Percentiles rank a stretch among this genome's conserved stretches.
These are phyloP conservation scores for Pichia thaimueangensis DNA, from an alignment of 805 yeast genomes.

Conservation along the genomic window DNA sequence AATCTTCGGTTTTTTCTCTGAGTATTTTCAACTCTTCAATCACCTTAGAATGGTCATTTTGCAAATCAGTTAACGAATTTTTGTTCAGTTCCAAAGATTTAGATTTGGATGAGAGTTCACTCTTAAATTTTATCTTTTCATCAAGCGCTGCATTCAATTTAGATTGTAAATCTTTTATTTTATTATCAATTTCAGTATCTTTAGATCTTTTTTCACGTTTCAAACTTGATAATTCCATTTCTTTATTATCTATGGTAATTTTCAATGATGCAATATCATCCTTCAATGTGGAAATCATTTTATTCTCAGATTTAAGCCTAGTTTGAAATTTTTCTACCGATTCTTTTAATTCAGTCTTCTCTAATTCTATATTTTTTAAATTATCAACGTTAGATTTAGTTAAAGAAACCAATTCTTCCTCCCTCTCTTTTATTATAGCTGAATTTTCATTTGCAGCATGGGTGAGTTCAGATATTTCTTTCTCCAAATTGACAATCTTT, in stretches of 20 bases:
- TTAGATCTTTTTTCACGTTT: constrained; percentile 10
- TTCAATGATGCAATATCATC: constrained; percentile 30
- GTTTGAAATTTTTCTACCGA: constrained; percentile 4
- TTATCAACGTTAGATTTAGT: constrained; percentile 1
- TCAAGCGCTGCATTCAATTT: constrained; percentile 4
- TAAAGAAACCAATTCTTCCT: constrained; percentile 21
- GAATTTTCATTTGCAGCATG: constrained; percentile 16
- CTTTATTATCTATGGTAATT: constrained; percentile 27
- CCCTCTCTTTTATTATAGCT: constrained; percentile 11
- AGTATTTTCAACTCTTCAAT: constrained; percentile 32
- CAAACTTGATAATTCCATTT: constrained; percentile 24
- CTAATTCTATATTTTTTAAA: constrained; percentile 10
- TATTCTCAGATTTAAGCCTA: constrained; percentile 8
- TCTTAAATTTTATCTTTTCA: constrained; percentile 24
- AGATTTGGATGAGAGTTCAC: constrained; percentile 25
- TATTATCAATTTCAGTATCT: constrained; percentile 1
- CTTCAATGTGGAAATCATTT: constrained; percentile 14
- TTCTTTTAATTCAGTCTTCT: constrained; percentile 14
- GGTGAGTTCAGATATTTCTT: constrained; percentile 15
- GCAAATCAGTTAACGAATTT: not conserved
- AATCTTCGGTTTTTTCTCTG: constrained; percentile 25
- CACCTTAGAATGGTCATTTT: not conserved
- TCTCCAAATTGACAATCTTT: constrained; percentile 24
- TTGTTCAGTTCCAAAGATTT: not conserved
- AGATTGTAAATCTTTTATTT: constrained; percentile 2